Evolutionary conservation across 495 filamentous ascomycete genomes (phyloP), one percentile per base, ranked within the genome.

Genomic region (Tuber melanosporum): DNA sequence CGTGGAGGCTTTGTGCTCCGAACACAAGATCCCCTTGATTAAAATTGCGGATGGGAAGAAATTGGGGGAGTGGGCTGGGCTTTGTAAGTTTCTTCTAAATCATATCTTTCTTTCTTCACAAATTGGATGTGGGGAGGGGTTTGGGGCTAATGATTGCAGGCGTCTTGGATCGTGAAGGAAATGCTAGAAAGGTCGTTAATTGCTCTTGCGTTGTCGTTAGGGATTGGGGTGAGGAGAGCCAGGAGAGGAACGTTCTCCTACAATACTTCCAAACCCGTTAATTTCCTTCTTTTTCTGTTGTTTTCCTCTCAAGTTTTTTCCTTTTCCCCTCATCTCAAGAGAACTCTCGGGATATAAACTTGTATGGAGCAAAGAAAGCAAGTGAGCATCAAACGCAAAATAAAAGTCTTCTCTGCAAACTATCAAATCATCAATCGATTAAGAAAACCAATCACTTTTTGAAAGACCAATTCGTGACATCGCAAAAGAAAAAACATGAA

Each of bases 11-110:
- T 90, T 99, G 74, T 99, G 95, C 91, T 92, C 90, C 73, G 95
- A 98, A 89, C 95, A 99, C 89, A 95, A 97, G 91, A 99, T 99
- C 84, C 95, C 95, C 76, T 88, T 99, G 78, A 99, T 99, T 90
- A 98, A 99, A 92, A 95, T 99, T 79, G 94, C 95, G 84, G 95
- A 99, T 87, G 95, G 95, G 85, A 99, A 99, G 91, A 92, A 97
- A 89, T 88, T 99, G 82, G 95, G 95, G 87, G 96, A 99, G 89
- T 98, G 96, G 95, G 94, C 97, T 86, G 95, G 95, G 86, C 91
- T 99, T 86, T 99, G 95, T 98, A 89, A 87, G 95, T 92, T 73
- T 47, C 71, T 93, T 73, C 44, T 71, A 74, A 41, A 41, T 41
- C 3, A 41, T 41, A 77, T 71, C 12, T 44, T 41, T n/a, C 46